Evolutionary conservation across 2,329 filamentous ascomycete genomes (phyloP).

Genomic region (Coniochaeta ligniaria): DNA sequence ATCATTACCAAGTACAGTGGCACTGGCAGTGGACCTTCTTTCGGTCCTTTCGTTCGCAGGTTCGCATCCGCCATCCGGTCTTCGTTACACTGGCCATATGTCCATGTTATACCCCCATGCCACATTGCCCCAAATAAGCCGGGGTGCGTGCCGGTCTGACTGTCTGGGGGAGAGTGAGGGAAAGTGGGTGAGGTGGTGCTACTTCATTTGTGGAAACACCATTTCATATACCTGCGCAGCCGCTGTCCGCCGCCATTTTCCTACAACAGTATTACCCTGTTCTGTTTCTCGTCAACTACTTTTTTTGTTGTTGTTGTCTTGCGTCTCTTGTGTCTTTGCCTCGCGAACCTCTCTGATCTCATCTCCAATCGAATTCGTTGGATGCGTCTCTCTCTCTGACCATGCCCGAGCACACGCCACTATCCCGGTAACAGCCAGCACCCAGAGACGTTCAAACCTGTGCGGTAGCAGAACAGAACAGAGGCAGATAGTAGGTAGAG

Average conservation of each 20-base stretch:
- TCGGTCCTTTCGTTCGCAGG: neutral
- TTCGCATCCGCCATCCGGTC: neutral
- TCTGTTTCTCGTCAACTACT: neutral
- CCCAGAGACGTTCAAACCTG: neutral
- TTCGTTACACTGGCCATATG: neutral
- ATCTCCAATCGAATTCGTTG: too few species aligned
- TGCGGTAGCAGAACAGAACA: neutral
- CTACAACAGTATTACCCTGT: neutral
- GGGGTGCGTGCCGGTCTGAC: neutral
- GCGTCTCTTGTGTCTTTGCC: too few species aligned
- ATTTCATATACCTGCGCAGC: too few species aligned
- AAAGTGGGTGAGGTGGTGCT: neutral
- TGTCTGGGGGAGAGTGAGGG: too few species aligned
- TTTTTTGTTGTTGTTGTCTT: too few species aligned
- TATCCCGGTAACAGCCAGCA: neutral
- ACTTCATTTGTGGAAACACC: neutral
- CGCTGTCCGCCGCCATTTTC: neutral
- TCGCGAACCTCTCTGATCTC: too few species aligned
- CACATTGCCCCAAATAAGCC: neutral
- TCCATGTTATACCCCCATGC: neutral
- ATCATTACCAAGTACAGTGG: neutral
- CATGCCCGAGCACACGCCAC: too few species aligned
- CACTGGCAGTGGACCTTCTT: neutral
- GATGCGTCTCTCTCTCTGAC: too few species aligned
- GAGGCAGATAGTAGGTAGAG: neutral